These are phyloP conservation scores for Chaetomium globosum DNA, from an alignment of 2,329 filamentous ascomycete species.

Conservation along the genomic window DNA sequence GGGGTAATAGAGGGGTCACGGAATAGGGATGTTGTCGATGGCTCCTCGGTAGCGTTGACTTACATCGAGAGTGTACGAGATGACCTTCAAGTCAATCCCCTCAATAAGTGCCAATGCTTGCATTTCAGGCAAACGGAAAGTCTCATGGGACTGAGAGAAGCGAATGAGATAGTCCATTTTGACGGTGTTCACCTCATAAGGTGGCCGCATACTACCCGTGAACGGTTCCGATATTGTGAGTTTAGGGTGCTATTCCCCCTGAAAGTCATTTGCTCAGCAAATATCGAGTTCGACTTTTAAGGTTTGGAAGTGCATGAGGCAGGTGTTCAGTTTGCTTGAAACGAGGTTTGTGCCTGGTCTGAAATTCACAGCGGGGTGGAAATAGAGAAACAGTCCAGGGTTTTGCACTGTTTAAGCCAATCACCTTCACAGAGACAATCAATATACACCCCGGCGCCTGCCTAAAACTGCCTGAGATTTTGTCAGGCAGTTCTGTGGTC, in stretches of 20 bases:
- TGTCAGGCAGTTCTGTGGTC: neutral
- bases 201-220: neutral
- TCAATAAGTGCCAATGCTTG: slow-evolving; percentile 74
- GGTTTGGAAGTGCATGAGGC: neutral
- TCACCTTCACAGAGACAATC: neutral
- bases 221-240: slow-evolving; percentile 4
- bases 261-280: neutral
- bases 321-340: slow-evolving; percentile 7
- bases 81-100: slow-evolving; percentile 67
- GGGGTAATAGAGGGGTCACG: slow-evolving; percentile 13
- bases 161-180: slow-evolving; percentile 78
- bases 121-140: slow-evolving; percentile 84
- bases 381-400: neutral
- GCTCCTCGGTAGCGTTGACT: slow-evolving; percentile 40
- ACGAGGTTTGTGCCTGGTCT: slow-evolving; percentile 21
- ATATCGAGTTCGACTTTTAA: neutral
- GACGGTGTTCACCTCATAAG: neutral
- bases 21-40: neutral
- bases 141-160: slow-evolving; percentile 86
- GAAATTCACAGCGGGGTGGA: slow-evolving; percentile 19
- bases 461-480: neutral
- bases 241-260: neutral
- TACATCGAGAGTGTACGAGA: slow-evolving; percentile 76
- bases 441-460: neutral
- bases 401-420: slow-evolving; percentile 9